Percentiles rank a stretch among this genome's conserved stretches.
Evolutionary conservation across 1,139 yeast species (phyloP).

Genomic region (Suhomyces wounanorum): DNA sequence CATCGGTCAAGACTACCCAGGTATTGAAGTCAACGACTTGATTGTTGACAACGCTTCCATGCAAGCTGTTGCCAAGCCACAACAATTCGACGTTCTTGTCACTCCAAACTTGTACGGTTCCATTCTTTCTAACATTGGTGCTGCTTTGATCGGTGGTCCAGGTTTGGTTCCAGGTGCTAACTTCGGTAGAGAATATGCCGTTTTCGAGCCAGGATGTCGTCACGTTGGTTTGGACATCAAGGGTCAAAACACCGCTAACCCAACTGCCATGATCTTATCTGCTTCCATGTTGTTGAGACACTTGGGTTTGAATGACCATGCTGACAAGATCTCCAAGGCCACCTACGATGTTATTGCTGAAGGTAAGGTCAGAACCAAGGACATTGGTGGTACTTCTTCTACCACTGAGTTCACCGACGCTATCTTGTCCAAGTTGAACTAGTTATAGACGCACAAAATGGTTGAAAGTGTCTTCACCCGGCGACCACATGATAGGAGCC

Average conservation of each 20-base stretch:
- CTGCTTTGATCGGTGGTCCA: constrained; percentile 98
- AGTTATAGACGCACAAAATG: constrained; percentile 15
- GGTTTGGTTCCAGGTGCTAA: constrained; percentile 98
- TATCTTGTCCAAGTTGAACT: constrained; percentile 63
- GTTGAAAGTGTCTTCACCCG: not conserved
- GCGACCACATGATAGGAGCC: not conserved
- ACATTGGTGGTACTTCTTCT: constrained; percentile 85
- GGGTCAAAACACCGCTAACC: constrained; percentile 95
- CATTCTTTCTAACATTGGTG: constrained; percentile 95
- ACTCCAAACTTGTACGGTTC: constrained; percentile 99
- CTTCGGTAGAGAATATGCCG: constrained; percentile 97
- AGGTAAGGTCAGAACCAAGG: constrained; percentile 77
- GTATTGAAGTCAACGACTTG: constrained; percentile 82
- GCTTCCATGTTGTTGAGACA: constrained; percentile 92
- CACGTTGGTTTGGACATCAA: constrained; percentile 97
- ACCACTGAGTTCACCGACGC: constrained; percentile 95
- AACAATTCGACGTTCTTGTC: constrained; percentile 96
- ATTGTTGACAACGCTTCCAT: constrained; percentile 98
- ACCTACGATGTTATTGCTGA: constrained; percentile 88
- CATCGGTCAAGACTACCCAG: constrained; percentile 88
- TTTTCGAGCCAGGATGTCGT: constrained; percentile 99
- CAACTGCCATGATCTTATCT: constrained; percentile 95
- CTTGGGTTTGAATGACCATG: constrained; percentile 80
- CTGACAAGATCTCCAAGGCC: constrained; percentile 85
- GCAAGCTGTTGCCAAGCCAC: constrained; percentile 99